Evolutionary conservation across 2,329 filamentous ascomycete species (phyloP).

Genomic region (Trichoderma aggressivum): DNA sequence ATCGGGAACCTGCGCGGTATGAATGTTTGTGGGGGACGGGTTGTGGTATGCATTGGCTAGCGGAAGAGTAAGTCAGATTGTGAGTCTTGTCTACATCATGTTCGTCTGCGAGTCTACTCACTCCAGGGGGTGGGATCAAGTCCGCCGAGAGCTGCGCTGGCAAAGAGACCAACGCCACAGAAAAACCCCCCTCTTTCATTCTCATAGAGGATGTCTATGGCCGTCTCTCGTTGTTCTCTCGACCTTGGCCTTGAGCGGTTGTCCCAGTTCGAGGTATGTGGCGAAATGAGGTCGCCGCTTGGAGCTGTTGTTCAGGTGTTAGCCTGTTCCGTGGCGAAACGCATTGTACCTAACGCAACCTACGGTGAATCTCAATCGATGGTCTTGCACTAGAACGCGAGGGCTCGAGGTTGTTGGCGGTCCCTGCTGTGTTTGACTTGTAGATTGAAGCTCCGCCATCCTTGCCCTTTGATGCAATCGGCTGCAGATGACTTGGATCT

Average conservation of each 20-base stretch:
- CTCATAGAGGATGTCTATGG: conserved; percentile 88
- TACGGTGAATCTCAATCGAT: conserved; percentile 36
- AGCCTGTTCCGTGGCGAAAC: neutral
- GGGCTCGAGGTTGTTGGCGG: neutral
- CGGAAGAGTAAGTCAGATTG: neutral
- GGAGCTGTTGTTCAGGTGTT: conserved; percentile 26
- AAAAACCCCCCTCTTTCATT: conserved; percentile 90
- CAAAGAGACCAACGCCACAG: conserved; percentile 89
- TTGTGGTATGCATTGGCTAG: conserved; percentile 61
- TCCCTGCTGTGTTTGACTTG: neutral
- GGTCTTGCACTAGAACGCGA: conserved; percentile 24
- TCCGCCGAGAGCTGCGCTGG: conserved; percentile 75
- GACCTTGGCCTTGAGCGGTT: conserved; percentile 34
- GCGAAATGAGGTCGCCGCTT: conserved; percentile 24
- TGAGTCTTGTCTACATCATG: too few relatives aligned
- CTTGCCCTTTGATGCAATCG: neutral
- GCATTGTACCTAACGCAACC: neutral
- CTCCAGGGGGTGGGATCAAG: conserved; percentile 84
- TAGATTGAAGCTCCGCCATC: neutral
- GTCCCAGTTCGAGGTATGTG: neutral
- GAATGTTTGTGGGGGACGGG: conserved; percentile 63
- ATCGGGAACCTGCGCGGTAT: conserved; percentile 88
- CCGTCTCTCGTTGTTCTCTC: conserved; percentile 46
- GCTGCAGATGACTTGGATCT: neutral
- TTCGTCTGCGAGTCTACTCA: conserved; percentile 25